Percentiles rank a stretch among this genome's conserved stretches.
Evolutionary conservation across 441 rosid species (phyloP).

Genomic region (Manihot esculenta): DNA sequence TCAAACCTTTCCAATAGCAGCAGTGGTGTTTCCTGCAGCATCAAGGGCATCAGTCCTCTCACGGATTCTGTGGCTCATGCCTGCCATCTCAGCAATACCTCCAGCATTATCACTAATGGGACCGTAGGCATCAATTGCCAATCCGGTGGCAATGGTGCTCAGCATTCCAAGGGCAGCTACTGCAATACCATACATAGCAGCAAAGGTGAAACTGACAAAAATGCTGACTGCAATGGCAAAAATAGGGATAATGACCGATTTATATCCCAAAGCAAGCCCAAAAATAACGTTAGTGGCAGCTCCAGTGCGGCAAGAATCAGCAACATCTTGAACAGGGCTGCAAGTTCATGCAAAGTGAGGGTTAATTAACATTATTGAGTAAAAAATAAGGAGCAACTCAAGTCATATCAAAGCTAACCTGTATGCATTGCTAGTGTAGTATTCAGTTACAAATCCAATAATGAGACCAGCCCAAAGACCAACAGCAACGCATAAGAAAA

Average conservation of each 20-base stretch:
- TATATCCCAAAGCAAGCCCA: constrained; percentile 76
- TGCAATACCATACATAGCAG: constrained; percentile 77
- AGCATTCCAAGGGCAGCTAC: constrained; percentile 81
- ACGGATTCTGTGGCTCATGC: constrained; percentile 72
- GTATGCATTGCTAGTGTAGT: constrained; percentile 95
- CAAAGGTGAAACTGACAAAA: constrained; percentile 69
- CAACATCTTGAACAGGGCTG: constrained; percentile 78
- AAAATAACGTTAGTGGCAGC: constrained; percentile 79
- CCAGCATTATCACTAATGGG: constrained; percentile 83
- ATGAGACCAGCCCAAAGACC: constrained; percentile 98
- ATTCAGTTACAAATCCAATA: constrained; percentile 87
- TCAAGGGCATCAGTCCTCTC: constrained; percentile 77
- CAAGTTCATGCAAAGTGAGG: constrained; percentile 11
- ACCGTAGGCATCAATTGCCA: constrained; percentile 80
- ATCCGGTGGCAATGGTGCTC: constrained; percentile 71
- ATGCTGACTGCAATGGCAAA: constrained; percentile 63
- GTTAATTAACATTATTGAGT: constrained; percentile 1
- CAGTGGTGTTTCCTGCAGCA: constrained; percentile 81
- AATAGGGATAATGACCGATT: constrained; percentile 72
- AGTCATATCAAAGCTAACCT: constrained; percentile 39
- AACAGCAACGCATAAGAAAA: constrained; percentile 81
- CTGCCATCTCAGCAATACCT: constrained; percentile 81
- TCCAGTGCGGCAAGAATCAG: constrained; percentile 71
- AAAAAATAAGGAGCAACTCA: not conserved
- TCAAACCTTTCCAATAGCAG: constrained; percentile 71